Percentiles rank a stretch among this genome's conserved stretches.
These are phyloP conservation scores for Brassica carinata DNA, from an alignment of 345 rosid genomes.

Conservation along the genomic window DNA sequence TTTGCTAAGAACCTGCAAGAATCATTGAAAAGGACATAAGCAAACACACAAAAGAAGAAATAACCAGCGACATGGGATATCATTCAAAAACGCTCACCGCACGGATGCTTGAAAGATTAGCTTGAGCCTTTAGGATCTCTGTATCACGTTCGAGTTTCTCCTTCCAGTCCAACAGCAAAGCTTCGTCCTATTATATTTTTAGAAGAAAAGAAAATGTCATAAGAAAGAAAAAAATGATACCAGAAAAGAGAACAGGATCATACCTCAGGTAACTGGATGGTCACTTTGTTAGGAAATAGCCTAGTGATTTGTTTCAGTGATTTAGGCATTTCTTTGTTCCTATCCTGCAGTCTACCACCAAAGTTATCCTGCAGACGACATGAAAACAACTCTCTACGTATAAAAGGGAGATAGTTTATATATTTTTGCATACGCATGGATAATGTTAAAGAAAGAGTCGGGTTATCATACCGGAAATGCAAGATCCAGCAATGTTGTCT, in stretches of 20 bases:
- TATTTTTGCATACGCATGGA: neutral
- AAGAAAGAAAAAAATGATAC: neutral
- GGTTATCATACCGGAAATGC: conserved; percentile 75
- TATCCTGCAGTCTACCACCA: conserved; percentile 76
- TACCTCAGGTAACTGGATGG: conserved; percentile 92
- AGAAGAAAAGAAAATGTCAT: conserved; percentile 19
- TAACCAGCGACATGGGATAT: conserved; percentile 4
- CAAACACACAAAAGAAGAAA: conserved; percentile 9
- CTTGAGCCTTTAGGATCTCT: conserved; percentile 79
- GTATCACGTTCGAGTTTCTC: conserved; percentile 85
- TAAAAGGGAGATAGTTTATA: neutral
- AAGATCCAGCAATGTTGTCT: conserved; percentile 85
- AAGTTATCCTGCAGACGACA: conserved; percentile 71
- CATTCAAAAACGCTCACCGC: conserved; percentile 54
- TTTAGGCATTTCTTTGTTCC: conserved; percentile 84
- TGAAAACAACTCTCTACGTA: neutral
- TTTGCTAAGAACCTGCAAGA: conserved; percentile 64
- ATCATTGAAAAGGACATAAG: conserved; percentile 10
- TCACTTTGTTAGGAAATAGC: conserved; percentile 94
- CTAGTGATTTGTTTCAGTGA: conserved; percentile 80
- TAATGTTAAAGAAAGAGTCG: neutral
- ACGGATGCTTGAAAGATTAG: conserved; percentile 66
- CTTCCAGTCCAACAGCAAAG: conserved; percentile 88
- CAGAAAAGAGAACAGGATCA: neutral
- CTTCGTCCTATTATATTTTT: conserved; percentile 68